Evolutionary conservation across 1,139 yeast species (phyloP).

Genomic region (Geotrichum citri-aurantii): DNA sequence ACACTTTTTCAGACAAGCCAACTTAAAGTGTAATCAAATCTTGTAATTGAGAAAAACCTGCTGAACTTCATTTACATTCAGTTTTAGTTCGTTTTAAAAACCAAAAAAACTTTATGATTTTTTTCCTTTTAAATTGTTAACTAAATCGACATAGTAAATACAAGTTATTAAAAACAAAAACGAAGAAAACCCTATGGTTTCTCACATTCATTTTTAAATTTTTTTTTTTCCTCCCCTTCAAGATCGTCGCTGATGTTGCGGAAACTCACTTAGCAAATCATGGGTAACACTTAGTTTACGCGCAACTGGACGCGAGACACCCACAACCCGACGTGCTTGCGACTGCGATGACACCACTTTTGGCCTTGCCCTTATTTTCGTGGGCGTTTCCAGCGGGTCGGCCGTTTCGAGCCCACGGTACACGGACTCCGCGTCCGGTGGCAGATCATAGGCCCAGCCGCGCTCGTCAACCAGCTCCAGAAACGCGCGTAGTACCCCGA

Average conservation of each 20-base stretch:
- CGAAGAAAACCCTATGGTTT: too few species aligned
- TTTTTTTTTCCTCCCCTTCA: not conserved
- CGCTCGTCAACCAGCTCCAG: constrained; percentile 52
- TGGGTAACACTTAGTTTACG: not conserved
- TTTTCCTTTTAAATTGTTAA: too few species aligned
- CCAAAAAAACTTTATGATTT: too few species aligned
- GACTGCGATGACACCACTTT: not conserved
- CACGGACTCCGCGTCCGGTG: constrained; percentile 40
- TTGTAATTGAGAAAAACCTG: too few species aligned
- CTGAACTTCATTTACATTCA: too few species aligned
- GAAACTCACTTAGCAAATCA: not conserved
- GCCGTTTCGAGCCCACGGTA: constrained; percentile 28
- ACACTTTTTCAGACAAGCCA: too few species aligned
- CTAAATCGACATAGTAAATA: too few species aligned
- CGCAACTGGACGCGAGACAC: not conserved
- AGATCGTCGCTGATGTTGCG: not conserved
- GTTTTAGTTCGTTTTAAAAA: too few species aligned
- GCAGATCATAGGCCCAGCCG: constrained; percentile 61
- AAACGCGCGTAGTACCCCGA: constrained; percentile 55
- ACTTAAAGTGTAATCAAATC: too few species aligned
- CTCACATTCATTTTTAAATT: not conserved
- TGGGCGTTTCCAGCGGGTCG: not conserved
- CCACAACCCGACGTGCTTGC: not conserved
- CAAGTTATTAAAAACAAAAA: too few species aligned
- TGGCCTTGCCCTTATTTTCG: not conserved